These are phyloP conservation scores for Penicillium pulvis DNA, from an alignment of 495 filamentous ascomycete genomes.

Conservation along the genomic window DNA sequence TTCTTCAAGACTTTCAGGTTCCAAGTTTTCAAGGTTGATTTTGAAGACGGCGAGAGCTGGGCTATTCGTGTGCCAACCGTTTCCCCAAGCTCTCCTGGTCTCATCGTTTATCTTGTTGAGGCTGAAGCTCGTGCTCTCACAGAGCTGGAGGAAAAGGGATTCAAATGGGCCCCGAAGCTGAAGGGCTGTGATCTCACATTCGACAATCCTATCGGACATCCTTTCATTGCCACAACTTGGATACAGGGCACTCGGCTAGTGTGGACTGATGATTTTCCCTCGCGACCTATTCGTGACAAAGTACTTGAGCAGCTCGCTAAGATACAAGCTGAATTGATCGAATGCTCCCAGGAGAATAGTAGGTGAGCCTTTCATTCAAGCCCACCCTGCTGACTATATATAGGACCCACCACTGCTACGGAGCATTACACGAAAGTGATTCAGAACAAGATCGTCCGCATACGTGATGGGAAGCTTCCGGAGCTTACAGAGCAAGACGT, in stretches of 20 bases:
- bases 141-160: slow-evolving; percentile 13
- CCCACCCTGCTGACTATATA: neutral
- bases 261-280: slow-evolving; percentile 13
- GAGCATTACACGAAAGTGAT: slow-evolving; percentile 12
- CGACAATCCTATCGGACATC: slow-evolving; percentile 15
- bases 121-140: slow-evolving; percentile 8
- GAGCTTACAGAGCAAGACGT: slow-evolving; percentile 16
- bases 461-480: slow-evolving; percentile 11
- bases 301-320: slow-evolving; percentile 8
- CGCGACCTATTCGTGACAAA: slow-evolving; percentile 16
- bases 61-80: slow-evolving; percentile 18
- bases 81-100: slow-evolving; percentile 4
- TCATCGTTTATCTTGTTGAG: slow-evolving; percentile 12
- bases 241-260: slow-evolving; percentile 12
- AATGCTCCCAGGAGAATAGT: slow-evolving; percentile 14
- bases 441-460: slow-evolving; percentile 9
- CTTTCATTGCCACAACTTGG: slow-evolving; percentile 17
- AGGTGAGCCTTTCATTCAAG: slow-evolving; percentile 2
- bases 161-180: slow-evolving; percentile 19
- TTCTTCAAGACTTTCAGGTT: slow-evolving; percentile 11
- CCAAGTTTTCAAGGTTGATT: slow-evolving; percentile 20
- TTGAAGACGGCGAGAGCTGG: slow-evolving; percentile 19
- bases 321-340: slow-evolving; percentile 14
- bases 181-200: slow-evolving; percentile 14
- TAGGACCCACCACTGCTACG: neutral